Base-by-base conservation (phyloP, 805 yeast species). In the Kuraishia molischiana region DNA sequence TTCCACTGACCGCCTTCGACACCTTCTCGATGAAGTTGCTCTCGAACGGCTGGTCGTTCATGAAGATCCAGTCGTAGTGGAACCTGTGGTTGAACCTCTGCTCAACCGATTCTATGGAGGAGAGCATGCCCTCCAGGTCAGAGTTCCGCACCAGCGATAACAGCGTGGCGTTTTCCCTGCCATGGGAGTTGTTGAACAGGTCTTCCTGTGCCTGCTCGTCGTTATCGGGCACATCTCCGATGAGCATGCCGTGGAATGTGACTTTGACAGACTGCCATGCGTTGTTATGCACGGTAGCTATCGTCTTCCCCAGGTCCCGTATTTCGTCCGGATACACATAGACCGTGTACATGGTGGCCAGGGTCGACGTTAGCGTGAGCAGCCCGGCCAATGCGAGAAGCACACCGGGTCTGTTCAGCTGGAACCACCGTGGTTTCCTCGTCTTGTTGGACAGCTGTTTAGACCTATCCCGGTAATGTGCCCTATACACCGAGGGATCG, bases 91-190 rank as follows among this genome's bases (percentile, higher is more conserved):
- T 67, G 50, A 63, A 67, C 21, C 71, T 42, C 24, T 49, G 50
- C 39, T 66, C 64, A 13, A 64, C 47, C 13, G 54, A 44, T 18
- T 50, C 49, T 9, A 67, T 53, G 2, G 72, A 58, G 24, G 53
- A 50, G 11, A 66, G 38, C 36, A 67, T 55, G 3, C 54, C 62
- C 19, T 49, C 49, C 9, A 66, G 36, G 30, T 68, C 73, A 1
- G 45, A 40, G 42, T 67, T 66, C 24, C 68, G 46, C 37, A 67
- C 67, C 18, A 68, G 45, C 6, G 67, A 54, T 32, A 66, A 71
- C 48, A 84, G 66, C 1, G 85, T 73, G 3, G 86, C 90, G 44
- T 72, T 78, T 44, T 66, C 77, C 35, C 63, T 59, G 19, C 46
- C 44, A 29, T 42, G 64, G 8, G 56, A 57, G 21, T 31, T 20